These are phyloP conservation scores for Blastobotrys peoriensis DNA, from an alignment of 805 yeast species.

Conservation along the genomic window DNA sequence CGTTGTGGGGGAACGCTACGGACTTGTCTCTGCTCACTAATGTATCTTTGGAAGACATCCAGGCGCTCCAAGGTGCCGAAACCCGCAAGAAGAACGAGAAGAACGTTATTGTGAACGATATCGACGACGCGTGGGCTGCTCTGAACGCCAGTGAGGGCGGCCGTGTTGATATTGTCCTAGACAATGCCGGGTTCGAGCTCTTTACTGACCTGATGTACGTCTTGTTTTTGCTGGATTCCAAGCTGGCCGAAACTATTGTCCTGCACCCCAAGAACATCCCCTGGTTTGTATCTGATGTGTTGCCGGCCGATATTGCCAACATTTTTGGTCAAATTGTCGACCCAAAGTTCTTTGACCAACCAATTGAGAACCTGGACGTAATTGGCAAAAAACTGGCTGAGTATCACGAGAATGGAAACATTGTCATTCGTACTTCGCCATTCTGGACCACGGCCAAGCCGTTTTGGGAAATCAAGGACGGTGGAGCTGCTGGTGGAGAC, in stretches of 20 bases:
- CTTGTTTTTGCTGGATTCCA: conserved; percentile 62
- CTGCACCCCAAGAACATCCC: conserved; percentile 89
- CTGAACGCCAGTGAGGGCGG: conserved; percentile 25
- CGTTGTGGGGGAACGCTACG: conserved; percentile 98
- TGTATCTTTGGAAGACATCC: conserved; percentile 66
- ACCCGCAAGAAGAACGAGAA: conserved; percentile 77
- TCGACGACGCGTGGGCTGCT: conserved; percentile 56
- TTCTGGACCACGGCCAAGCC: conserved; percentile 85
- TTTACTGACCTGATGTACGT: conserved; percentile 74
- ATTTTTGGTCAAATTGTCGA: conserved; percentile 54
- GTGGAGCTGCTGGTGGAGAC: conserved; percentile 52
- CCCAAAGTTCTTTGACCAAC: conserved; percentile 40
- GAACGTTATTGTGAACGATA: conserved; percentile 71
- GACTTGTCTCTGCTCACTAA: conserved; percentile 87
- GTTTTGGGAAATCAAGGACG: conserved; percentile 60
- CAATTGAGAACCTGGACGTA: conserved; percentile 41
- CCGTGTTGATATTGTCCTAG: conserved; percentile 77
- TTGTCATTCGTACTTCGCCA: conserved; percentile 51
- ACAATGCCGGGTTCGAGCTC: conserved; percentile 92
- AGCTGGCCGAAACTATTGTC: conserved; percentile 56
- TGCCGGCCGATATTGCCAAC: conserved; percentile 68
- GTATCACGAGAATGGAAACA: conserved; percentile 41
- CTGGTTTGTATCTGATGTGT: conserved; percentile 97
- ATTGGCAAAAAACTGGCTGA: conserved; percentile 42
- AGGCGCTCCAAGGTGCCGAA: conserved; percentile 84